phyloP scores from a whole-genome alignment of 2,329 filamentous ascomycete genomes.

The Stemphylium lycopersici region DNA sequence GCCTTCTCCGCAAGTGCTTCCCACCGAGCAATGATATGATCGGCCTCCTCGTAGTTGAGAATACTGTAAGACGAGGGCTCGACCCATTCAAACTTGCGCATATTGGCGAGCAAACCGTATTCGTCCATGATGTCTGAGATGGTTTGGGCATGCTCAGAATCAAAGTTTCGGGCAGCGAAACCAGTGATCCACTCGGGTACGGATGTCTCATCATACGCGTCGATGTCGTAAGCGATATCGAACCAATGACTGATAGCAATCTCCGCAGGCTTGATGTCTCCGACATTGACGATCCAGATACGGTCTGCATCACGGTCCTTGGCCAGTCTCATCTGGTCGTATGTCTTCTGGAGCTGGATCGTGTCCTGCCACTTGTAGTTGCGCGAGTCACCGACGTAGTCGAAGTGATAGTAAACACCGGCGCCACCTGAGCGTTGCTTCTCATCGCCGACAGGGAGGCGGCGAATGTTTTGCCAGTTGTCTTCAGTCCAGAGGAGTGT shows the following conservation, averaged over 20 bases:
- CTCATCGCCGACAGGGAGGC: conserved; percentile 66
- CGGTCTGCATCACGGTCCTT: conserved; percentile 63
- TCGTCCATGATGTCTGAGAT: conserved; percentile 61
- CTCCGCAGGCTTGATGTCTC: conserved; percentile 69
- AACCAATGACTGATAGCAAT: conserved; percentile 71
- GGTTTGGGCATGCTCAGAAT: conserved; percentile 52
- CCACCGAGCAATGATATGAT: conserved; percentile 64
- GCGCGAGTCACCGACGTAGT: conserved; percentile 67
- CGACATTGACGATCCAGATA: conserved; percentile 72
- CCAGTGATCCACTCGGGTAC: conserved; percentile 62
- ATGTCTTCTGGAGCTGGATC: conserved; percentile 68
- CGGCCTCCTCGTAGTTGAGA: conserved; percentile 69
- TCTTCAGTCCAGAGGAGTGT: conserved; percentile 73
- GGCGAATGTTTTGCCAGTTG: conserved; percentile 70
- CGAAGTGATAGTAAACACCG: conserved; percentile 70
- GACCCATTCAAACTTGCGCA: conserved; percentile 68
- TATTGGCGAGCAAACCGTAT: conserved; percentile 63
- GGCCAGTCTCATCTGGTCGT: conserved; percentile 69
- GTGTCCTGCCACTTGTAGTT: conserved; percentile 68
- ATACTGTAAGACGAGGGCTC: conserved; percentile 65
- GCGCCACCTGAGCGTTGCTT: conserved; percentile 65
- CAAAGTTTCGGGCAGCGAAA: conserved; percentile 66
- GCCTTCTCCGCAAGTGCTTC: conserved; percentile 59
- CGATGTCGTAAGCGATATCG: conserved; percentile 70
- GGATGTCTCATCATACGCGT: conserved; percentile 62